Evolutionary conservation across 208 protist species (phyloP).

Genomic region (Acanthamoeba polyphaga): DNA sequence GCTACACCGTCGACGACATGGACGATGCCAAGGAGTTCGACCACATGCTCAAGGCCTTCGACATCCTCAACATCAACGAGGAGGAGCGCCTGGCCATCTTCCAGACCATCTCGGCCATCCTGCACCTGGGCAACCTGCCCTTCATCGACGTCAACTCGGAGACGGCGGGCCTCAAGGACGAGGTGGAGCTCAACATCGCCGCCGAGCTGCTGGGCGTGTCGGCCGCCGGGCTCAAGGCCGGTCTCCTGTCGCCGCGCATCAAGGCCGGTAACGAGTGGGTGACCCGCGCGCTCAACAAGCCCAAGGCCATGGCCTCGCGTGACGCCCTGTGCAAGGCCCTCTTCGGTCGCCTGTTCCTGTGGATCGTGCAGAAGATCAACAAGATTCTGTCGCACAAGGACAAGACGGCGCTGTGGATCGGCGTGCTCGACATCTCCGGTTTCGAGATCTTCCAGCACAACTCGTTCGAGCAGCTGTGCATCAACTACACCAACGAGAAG

Average conservation of each 20-base stretch:
- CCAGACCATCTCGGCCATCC: conserved; percentile 93
- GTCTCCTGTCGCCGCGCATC: conserved; percentile 65
- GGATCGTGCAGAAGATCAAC: conserved; percentile 91
- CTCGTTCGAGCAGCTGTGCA: conserved; percentile 92
- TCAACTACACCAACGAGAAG: conserved; percentile 92
- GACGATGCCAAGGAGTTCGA: conserved; percentile 92
- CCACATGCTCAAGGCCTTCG: conserved; percentile 92
- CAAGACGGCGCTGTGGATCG: conserved; percentile 62
- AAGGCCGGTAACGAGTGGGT: conserved; percentile 76
- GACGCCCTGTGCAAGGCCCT: conserved; percentile 91
- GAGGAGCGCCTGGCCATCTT: conserved; percentile 91
- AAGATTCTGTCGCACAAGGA: conserved; percentile 72
- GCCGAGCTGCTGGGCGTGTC: conserved; percentile 57
- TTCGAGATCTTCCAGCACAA: conserved; percentile 95
- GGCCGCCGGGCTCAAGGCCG: conserved; percentile 69
- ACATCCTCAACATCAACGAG: conserved; percentile 92
- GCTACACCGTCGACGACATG: conserved; percentile 89
- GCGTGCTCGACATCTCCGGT: conserved; percentile 95
- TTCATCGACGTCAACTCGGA: conserved; percentile 90
- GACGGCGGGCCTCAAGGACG: conserved; percentile 45
- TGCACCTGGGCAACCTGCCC: conserved; percentile 95
- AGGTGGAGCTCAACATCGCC: conserved; percentile 63
- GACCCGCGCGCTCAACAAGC: conserved; percentile 83
- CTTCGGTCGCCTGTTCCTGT: conserved; percentile 90
- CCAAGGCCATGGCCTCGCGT: conserved; percentile 87